These are phyloP conservation scores for Epichloe amarillans DNA, from an alignment of 2,329 filamentous ascomycete species.

Conservation along the genomic window DNA sequence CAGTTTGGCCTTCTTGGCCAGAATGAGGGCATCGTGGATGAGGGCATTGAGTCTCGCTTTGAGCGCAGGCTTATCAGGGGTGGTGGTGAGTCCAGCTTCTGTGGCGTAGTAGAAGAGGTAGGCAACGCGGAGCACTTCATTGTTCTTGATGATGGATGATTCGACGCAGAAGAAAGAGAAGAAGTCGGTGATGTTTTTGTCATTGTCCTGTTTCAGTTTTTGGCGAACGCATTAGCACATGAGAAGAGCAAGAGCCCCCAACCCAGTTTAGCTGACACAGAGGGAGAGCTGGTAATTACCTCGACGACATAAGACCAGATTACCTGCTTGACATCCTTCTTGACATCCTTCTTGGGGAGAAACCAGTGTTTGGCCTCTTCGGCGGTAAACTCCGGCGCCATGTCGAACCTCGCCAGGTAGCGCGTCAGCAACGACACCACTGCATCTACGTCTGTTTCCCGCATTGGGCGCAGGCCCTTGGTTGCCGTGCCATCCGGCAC, in stretches of 20 bases:
- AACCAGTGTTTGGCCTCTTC: conserved; percentile 86
- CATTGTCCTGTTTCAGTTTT: conserved; percentile 29
- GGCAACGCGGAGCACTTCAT: conserved; percentile 71
- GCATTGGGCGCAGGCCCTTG: conserved; percentile 67
- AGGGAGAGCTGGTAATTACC: conserved; percentile 25
- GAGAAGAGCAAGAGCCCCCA: neutral
- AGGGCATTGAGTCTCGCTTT: conserved; percentile 71
- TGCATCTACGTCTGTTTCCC: conserved; percentile 60
- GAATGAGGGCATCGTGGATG: conserved; percentile 72
- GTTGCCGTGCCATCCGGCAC: conserved; percentile 62
- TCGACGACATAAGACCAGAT: conserved; percentile 92
- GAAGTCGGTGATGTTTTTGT: conserved; percentile 84
- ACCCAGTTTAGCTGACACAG: neutral
- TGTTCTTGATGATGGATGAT: conserved; percentile 76
- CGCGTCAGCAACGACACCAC: conserved; percentile 63
- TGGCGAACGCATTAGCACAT: neutral
- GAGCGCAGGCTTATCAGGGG: conserved; percentile 43
- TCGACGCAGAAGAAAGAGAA: conserved; percentile 95
- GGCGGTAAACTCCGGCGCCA: conserved; percentile 67
- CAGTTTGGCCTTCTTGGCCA: conserved; percentile 73
- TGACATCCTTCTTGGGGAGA: conserved; percentile 48
- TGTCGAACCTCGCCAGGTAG: conserved; percentile 68
- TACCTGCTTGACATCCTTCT: conserved; percentile 59
- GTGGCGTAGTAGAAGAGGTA: conserved; percentile 97
- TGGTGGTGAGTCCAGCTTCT: conserved; percentile 55